phyloP scores from a whole-genome alignment of 305 asterid genomes.

The Striga hermonthica region DNA sequence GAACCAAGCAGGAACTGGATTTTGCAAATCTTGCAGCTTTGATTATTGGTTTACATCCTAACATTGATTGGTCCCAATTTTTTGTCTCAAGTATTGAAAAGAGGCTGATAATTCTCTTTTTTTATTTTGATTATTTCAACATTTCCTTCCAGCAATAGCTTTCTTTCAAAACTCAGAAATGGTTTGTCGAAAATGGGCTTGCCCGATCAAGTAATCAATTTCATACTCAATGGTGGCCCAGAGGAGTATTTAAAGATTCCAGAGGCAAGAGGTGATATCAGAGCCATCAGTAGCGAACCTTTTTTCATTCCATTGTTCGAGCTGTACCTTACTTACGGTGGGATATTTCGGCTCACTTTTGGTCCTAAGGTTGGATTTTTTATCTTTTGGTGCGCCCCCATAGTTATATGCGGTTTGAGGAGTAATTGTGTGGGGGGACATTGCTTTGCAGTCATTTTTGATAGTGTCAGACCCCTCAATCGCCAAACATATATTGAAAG shows the following conservation, averaged over 20 bases:
- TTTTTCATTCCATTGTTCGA: slow-evolving; percentile 85
- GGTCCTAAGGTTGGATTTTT: slow-evolving; percentile 86
- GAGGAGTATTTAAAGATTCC: slow-evolving; percentile 59
- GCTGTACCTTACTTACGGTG: slow-evolving; percentile 85
- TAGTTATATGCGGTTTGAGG: slow-evolving; percentile 11
- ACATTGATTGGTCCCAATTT: no score
- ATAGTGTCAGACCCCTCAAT: slow-evolving; percentile 88
- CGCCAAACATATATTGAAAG: slow-evolving; percentile 84
- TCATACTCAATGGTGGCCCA: slow-evolving; percentile 50
- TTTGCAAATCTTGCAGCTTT: neutral
- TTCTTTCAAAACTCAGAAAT: slow-evolving; percentile 52
- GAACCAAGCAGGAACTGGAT: neutral
- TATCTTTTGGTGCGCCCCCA: neutral
- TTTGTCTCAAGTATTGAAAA: no score
- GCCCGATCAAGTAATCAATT: slow-evolving; percentile 57
- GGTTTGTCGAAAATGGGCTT: slow-evolving; percentile 67
- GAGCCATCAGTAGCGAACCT: slow-evolving; percentile 67
- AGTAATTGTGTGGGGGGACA: slow-evolving; percentile 26
- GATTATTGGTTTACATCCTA: neutral
- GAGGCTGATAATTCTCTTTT: neutral
- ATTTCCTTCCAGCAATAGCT: slow-evolving; percentile 40
- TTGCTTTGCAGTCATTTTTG: slow-evolving; percentile 74
- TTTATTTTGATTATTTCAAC: slow-evolving; percentile 13
- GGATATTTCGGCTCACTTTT: slow-evolving; percentile 77
- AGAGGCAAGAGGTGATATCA: slow-evolving; percentile 80